Evolutionary conservation across 2,329 filamentous ascomycete genomes (phyloP), one percentile per base, ranked within the genome.

Genomic region (Mycocentrospora acerina): DNA sequence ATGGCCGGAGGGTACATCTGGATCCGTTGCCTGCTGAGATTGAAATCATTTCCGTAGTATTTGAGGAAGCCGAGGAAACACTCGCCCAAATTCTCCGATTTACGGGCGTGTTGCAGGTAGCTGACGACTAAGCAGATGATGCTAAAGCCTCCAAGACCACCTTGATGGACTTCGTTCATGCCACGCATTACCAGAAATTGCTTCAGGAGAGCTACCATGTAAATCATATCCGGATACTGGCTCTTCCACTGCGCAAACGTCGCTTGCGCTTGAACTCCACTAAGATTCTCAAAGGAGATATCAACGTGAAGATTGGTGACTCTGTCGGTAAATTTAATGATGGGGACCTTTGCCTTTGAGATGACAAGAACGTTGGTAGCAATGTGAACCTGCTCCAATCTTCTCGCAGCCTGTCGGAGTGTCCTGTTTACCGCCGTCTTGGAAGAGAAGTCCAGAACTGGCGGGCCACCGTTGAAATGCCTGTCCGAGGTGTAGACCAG

Each of bases 111-210:
- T 73, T 90, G 81, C 49, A 88, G 75, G 67, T 95, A 82, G 72
- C 87, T 93, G 42, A 93, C 88, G 5, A 96, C 88, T 46, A 98
- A 76, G 71, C 93, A 98, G 39, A 91, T 96, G 48, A 95, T 86
- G 1, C 90, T 88, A 62, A 96, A 97, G 3, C 93, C 93, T 37
- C 93, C 93, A 35, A 98, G 82, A 3, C 93, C 93, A 39, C 93
- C 93, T 44, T 83, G 88, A 27, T 88, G 86, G 4, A 95, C 90
- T 66, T 98, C 93, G 54, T 96, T 96, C 35, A 96, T 74, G 1
- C 85, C 88, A 45, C 90, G 82, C 81, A 98, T 94, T 25, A 86
- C 76, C 17, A 98, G 73, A 43, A 94, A 90, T 52, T 98, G 93
- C 71, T 98, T 98, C 69, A 98, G 79, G 17, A 97, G 64, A 1